These are phyloP conservation scores for Globisporangium barbulae DNA, from an alignment of 352 stramenopile species.

Conservation along the genomic window DNA sequence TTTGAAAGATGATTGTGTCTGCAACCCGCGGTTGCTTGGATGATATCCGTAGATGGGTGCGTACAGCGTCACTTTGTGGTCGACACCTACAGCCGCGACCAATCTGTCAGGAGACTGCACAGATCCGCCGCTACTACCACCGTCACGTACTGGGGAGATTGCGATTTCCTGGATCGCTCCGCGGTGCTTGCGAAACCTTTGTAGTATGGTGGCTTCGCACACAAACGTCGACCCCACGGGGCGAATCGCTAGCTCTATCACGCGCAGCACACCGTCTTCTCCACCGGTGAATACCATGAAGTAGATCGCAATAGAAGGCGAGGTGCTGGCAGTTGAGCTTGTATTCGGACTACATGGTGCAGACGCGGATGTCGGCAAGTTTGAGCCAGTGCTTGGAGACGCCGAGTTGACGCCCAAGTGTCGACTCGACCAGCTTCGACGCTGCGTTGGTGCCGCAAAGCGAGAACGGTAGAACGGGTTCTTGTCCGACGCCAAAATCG, in stretches of 20 bases:
- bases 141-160: slow-evolving; percentile 36
- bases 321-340: not conserved
- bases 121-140: slow-evolving; percentile 20
- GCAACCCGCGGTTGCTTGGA: slow-evolving; percentile 18
- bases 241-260: slow-evolving; percentile 50
- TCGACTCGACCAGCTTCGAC: slow-evolving; percentile 31
- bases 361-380: slow-evolving; percentile 11
- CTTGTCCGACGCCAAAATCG: slow-evolving; percentile 43
- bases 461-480: slow-evolving; percentile 65
- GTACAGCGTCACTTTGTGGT: slow-evolving; percentile 60
- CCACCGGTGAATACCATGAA: slow-evolving; percentile 74
- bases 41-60: slow-evolving; percentile 52
- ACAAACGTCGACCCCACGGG: slow-evolving; percentile 27
- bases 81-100: slow-evolving; percentile 56
- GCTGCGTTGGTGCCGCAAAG: slow-evolving; percentile 30
- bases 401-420: slow-evolving; percentile 25
- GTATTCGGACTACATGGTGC: slow-evolving; percentile 26
- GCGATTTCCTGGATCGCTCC: slow-evolving; percentile 62
- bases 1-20: not conserved
- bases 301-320: slow-evolving; percentile 24
- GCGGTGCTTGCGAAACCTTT: slow-evolving; percentile 59
- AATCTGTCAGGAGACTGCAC: slow-evolving; percentile 45
- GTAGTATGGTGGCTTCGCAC: slow-evolving; percentile 39
- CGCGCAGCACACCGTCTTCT: slow-evolving; percentile 48
- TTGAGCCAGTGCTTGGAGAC: not conserved